Conservation (phyloP, 2,329 filamentous ascomycete genomes). For the Epichloe amarillans region DNA sequence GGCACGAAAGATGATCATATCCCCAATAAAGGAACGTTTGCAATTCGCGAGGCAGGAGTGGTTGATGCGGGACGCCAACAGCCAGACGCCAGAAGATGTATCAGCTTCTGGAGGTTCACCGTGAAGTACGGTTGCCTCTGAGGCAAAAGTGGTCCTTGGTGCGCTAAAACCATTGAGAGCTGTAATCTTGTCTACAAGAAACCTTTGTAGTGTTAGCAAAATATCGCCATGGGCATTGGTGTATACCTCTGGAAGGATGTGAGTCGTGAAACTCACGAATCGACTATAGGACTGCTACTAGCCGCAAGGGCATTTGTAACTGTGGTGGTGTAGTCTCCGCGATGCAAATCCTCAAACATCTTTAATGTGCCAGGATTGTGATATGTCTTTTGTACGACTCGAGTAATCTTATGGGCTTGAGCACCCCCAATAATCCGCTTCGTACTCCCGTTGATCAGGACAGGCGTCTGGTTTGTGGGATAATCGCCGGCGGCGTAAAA, state of each 20-base stretch:
- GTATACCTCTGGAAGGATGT: neutral
- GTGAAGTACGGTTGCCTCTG: neutral
- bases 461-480: neutral
- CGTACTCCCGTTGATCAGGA: constrained; percentile 19
- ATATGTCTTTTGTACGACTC: constrained; percentile 31
- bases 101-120: too few relatives aligned
- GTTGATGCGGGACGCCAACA: constrained; percentile 35
- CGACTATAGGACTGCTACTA: constrained; percentile 23
- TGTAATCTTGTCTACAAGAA: constrained; percentile 30
- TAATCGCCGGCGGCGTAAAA: constrained; percentile 15
- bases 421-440: constrained; percentile 18
- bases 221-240: neutral
- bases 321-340: constrained; percentile 23
- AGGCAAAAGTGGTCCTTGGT: constrained; percentile 11
- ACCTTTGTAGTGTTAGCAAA: constrained; percentile 18
- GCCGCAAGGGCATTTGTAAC: too few relatives aligned
- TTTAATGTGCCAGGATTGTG: constrained; percentile 22
- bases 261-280: constrained; percentile 25
- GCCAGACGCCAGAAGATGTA: constrained; percentile 29
- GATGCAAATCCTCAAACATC: constrained; percentile 23
- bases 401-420: constrained; percentile 26
- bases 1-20: constrained; percentile 38
- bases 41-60: constrained; percentile 37
- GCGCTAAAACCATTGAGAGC: constrained; percentile 29
- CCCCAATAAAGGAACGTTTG: constrained; percentile 36